Evolutionary conservation across 2,329 filamentous ascomycete genomes (phyloP).

Genomic region (Clarireedia paspali): DNA sequence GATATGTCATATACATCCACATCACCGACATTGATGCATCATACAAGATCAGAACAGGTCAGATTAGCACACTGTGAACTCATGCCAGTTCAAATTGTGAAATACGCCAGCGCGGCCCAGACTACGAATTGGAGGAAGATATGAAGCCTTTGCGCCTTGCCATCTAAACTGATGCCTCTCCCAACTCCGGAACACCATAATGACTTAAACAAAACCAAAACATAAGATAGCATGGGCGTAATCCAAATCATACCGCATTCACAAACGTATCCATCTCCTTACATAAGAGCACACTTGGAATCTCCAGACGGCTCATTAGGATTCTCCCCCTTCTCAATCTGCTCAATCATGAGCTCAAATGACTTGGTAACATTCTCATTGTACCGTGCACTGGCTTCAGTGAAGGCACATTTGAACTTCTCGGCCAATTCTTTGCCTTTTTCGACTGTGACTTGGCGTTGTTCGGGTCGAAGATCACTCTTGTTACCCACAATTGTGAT

Average conservation of each 20-base stretch:
- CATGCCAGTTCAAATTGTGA: background rate
- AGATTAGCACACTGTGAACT: background rate
- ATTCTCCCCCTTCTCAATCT: slow-evolving; percentile 92
- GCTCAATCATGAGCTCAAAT: slow-evolving; percentile 87
- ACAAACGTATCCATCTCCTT: slow-evolving; percentile 18
- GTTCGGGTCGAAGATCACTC: slow-evolving; percentile 84
- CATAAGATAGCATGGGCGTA: slow-evolving; percentile 2
- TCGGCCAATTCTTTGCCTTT: slow-evolving; percentile 79
- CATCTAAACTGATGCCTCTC: slow-evolving; percentile 7
- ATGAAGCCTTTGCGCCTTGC: background rate
- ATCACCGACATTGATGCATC: background rate
- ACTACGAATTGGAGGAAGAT: background rate
- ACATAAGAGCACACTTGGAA: slow-evolving; percentile 85
- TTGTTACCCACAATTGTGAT: slow-evolving; percentile 97
- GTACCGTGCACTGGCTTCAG: slow-evolving; percentile 87
- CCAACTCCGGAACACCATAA: slow-evolving; percentile 6
- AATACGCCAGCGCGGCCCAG: background rate
- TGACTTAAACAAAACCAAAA: background rate
- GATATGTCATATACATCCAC: background rate
- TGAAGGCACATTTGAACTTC: slow-evolving; percentile 87
- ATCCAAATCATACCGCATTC: slow-evolving; percentile 3
- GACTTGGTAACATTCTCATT: slow-evolving; percentile 89
- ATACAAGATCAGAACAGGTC: background rate
- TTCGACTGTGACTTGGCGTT: slow-evolving; percentile 81
- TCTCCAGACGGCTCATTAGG: slow-evolving; percentile 74